These are phyloP conservation scores for Phylloboletellus chloephorus DNA, from an alignment of 1,284 basidiomycete genomes.

Conservation along the genomic window DNA sequence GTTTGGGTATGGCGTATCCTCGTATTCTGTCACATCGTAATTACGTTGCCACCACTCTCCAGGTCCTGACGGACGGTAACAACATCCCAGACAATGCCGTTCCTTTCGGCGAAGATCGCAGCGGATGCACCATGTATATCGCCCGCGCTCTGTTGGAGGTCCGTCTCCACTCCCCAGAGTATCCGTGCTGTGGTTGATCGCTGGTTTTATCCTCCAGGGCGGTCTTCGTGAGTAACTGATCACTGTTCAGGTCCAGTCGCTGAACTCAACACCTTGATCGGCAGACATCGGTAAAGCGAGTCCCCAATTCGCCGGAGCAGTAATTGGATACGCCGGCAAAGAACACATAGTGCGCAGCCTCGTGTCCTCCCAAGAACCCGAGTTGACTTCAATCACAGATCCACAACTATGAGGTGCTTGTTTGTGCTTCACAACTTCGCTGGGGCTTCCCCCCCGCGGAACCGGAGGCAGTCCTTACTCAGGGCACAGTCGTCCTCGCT, in stretches of 20 bases:
- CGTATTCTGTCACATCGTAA: background rate
- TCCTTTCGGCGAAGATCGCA: conserved; percentile 32
- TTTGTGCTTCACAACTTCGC: conserved; percentile 32
- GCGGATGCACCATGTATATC: conserved; percentile 26
- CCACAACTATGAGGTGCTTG: conserved; percentile 28
- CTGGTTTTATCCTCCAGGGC: conserved; percentile 10
- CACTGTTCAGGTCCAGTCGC: background rate
- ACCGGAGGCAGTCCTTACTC: conserved; percentile 15
- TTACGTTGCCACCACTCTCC: background rate
- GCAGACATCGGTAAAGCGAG: conserved; percentile 30
- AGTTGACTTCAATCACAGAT: conserved; percentile 18
- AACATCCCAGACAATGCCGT: conserved; percentile 30
- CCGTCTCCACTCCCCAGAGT: background rate
- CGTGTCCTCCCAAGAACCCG: background rate
- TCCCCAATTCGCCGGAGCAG: conserved; percentile 22
- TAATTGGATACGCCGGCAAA: conserved; percentile 28
- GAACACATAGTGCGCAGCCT: conserved; percentile 22
- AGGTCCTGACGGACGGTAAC: conserved; percentile 30
- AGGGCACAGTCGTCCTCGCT: conserved; percentile 31
- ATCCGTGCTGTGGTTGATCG: background rate
- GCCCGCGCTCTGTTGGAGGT: conserved; percentile 31
- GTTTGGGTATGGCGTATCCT: conserved; percentile 23
- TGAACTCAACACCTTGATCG: background rate
- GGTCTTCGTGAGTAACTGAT: conserved; percentile 22
- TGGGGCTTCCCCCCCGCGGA: conserved; percentile 25